Evolutionary conservation across 1,284 basidiomycete genomes (phyloP), one percentile per base, ranked within the genome.

Genomic region (Irpex lacteus): DNA sequence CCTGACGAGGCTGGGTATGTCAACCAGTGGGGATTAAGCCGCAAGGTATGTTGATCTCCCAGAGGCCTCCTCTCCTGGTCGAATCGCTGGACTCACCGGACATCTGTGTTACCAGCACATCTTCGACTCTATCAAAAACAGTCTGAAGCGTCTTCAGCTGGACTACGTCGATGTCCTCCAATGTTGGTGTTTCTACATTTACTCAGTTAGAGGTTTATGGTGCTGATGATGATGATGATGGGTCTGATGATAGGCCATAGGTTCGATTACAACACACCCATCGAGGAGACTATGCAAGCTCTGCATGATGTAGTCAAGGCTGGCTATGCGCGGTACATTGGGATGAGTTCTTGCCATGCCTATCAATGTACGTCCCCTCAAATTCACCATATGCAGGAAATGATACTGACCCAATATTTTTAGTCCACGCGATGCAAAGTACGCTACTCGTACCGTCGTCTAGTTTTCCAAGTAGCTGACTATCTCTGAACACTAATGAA

Each of bases 221-320:
- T 44, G 4, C 40, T 37, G 5, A 11, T 52, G 18, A 58, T 61
- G 36, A 19, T 2, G n/a, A n/a, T 19, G 4, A 9, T 9, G 21
- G 32, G 21, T 21, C 1, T 3, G 21, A 32, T 47, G 15, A 5
- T 15, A 68, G 67, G 67, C 60, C 79, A 80, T 60, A 70, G 75
- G n/a, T 77, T 74, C 61, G 79, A 80, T 63, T 55, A 63, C 1
- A 66, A 73, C 3, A 77, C 75, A 0, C 76, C 78, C 0, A 69
- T 72, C n/a, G 76, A 75, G 63, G 78, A 78, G 66, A 80, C 75
- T 26, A 81, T 81, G 80, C 72, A 75, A 65, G 78, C 79, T 0
- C 67, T 81, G 13, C 75, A 81, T 58, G 79, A 81, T 63, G 72
- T 80, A 32, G 78, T 81, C 18, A 55, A 74, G 60, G 70, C 70